Percentiles rank a stretch among this genome's conserved stretches.
phyloP scores from a whole-genome alignment of 2,329 filamentous ascomycete species.

The Fonsecaea erecta region DNA sequence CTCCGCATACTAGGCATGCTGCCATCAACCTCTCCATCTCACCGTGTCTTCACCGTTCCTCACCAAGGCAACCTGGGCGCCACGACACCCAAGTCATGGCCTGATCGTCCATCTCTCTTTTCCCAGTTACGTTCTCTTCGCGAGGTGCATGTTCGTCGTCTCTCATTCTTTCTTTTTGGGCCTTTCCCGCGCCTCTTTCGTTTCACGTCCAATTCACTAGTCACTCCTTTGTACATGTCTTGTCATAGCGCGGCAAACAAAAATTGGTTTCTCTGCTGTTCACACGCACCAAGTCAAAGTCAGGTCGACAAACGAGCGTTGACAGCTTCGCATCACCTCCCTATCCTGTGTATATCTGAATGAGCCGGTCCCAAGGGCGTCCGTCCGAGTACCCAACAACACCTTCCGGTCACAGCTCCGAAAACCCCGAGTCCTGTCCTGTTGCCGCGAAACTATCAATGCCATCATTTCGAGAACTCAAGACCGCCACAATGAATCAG shows the following conservation, averaged over 20 bases:
- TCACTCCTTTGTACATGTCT: conserved; percentile 18
- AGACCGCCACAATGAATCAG: conserved; percentile 21
- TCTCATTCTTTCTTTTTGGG: neutral
- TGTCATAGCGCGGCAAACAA: neutral
- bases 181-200: neutral
- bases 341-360: conserved; percentile 1
- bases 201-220: conserved; percentile 8
- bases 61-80: conserved; percentile 3
- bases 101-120: neutral
- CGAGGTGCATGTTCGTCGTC: neutral
- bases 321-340: neutral
- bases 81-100: conserved; percentile 10
- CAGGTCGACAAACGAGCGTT: neutral
- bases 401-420: neutral
- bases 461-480: conserved; percentile 13
- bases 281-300: neutral
- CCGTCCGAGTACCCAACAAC: neutral
- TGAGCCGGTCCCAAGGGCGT: neutral
- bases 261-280: neutral
- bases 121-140: neutral
- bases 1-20: conserved; percentile 14
- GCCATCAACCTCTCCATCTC: conserved; percentile 8
- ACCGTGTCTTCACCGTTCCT: conserved; percentile 11
- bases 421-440: neutral
- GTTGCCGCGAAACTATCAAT: conserved; percentile 11